Base-by-base conservation (phyloP, 192 early-diverging fungal genomes). In the Obelidium mucronatum region DNA sequence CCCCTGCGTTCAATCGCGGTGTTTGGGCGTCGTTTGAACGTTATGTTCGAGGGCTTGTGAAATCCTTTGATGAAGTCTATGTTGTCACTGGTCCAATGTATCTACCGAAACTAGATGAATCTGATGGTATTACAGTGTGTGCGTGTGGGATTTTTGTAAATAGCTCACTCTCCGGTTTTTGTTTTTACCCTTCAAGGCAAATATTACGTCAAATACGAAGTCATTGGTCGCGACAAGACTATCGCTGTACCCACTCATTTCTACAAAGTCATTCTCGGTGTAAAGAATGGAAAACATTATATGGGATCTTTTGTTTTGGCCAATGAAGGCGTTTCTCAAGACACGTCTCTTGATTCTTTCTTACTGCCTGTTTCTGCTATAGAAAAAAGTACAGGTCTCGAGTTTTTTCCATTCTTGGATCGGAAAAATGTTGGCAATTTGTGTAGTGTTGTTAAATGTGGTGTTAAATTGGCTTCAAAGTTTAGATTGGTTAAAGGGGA, bases 211-310 rank as follows among this genome's bases (percentile, higher is more conserved):
- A 92, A 89, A 42, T 94, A 95, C 74, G 90, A 98, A 83, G 91
- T 97, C 30, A 93, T 98, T 63, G 95, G 96, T 0, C 84, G 87
- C 61, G 91, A 93, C 33, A 94, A 94, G 30, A 94, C 94, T 64
- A 88, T 93, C 51, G 92, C 91, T 8, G 96, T 98, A 1, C 95
- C 96, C 3, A 97, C 95, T 2, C 95, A 97, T 68, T 97, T 95
- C 80, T 98, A 89, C 84, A 98, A 98, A 83, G 91, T 95, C 28
- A 91, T 96, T 35, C 77, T 95, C 79, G 93, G 90, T 2, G 79
- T 84, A 56, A 87, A 85, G 44, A 79, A 80, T 51, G 84, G 87
- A 33, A 24, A 51, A 0, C 67, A 78, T 8, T 87, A 87, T 31
- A 75, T 85, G 51, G 92, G 84, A 19, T 91, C 88, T 0, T 98